Evolutionary conservation across 106 monocot species (phyloP).

Genomic region (Dioscorea dumetorum): DNA sequence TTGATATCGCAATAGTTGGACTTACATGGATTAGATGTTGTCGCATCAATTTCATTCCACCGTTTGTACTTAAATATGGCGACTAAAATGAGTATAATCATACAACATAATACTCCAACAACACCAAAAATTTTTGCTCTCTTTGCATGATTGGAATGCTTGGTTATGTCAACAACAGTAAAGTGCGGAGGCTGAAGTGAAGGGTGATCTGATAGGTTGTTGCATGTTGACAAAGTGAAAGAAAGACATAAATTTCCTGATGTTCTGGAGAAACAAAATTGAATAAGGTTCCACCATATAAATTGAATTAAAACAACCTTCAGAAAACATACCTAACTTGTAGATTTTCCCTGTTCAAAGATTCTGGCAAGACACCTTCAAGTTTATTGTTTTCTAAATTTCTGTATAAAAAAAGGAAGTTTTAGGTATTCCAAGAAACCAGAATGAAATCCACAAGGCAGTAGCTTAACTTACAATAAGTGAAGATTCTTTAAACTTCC

Average conservation of each 20-base stretch:
- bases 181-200: conserved; percentile 38
- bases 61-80: conserved; percentile 10
- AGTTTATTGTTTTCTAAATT: conserved; percentile 53
- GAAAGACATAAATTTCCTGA: conserved; percentile 44
- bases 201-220: conserved; percentile 16
- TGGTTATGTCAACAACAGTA: conserved; percentile 14
- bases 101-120: conserved; percentile 21
- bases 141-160: conserved; percentile 2
- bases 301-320: neutral
- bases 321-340: conserved; percentile 28
- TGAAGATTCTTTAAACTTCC: conserved; percentile 41
- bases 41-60: conserved; percentile 8
- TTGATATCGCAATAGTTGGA: neutral
- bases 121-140: conserved; percentile 21
- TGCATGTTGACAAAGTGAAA: conserved; percentile 26
- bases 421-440: too few species aligned
- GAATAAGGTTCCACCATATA: neutral
- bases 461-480: conserved; percentile 31
- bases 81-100: conserved; percentile 16
- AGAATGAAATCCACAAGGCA: too few species aligned
- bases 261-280: conserved; percentile 26
- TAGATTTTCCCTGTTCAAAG: conserved; percentile 30
- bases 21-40: conserved; percentile 19
- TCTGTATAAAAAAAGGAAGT: conserved; percentile 7
- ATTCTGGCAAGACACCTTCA: conserved; percentile 29